A percentile compares a stretch with the other conserved stretches of the same genome.
These are phyloP conservation scores for Tetrapisispora nanseiensis DNA, from an alignment of 805 yeast species.

Conservation along the genomic window DNA sequence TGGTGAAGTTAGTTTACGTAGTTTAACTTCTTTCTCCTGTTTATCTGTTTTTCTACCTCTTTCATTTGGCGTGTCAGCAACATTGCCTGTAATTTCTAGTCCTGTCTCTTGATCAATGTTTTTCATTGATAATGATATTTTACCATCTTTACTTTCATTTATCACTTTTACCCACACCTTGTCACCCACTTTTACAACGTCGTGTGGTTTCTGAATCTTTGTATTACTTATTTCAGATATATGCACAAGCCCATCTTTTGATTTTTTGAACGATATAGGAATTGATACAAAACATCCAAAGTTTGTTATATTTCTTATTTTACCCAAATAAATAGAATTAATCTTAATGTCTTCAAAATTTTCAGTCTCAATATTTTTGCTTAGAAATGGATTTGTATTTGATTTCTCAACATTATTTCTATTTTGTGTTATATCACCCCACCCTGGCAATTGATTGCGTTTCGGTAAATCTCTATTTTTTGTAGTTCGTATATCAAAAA, in stretches of 20 bases:
- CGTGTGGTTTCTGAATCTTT: conserved; percentile 51
- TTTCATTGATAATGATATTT: conserved; percentile 56
- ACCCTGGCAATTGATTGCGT: neutral
- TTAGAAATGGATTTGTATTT: conserved; percentile 9
- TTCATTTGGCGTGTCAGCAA: conserved; percentile 3
- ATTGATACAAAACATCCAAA: conserved; percentile 76
- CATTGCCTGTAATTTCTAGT: conserved; percentile 14
- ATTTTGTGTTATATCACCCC: conserved; percentile 1
- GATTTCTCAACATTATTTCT: neutral
- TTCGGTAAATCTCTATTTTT: no score
- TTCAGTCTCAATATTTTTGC: conserved; percentile 23
- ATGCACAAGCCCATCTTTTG: conserved; percentile 61
- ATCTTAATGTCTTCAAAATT: conserved; percentile 10
- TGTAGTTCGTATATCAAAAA: no score
- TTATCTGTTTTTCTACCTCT: neutral
- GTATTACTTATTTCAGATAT: conserved; percentile 49
- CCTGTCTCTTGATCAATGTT: conserved; percentile 68
- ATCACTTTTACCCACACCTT: conserved; percentile 55
- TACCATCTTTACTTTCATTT: conserved; percentile 35
- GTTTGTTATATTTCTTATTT: conserved; percentile 45
- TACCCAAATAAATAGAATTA: conserved; percentile 52
- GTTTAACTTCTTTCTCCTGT: conserved; percentile 12
- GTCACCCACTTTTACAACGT: conserved; percentile 47
- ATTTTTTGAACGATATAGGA: conserved; percentile 26
- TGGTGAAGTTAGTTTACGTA: conserved; percentile 60